A percentile compares a stretch with the other conserved stretches of the same genome.
These are phyloP conservation scores for Vigna nakashimae DNA, from an alignment of 306 rosid species.

Conservation along the genomic window DNA sequence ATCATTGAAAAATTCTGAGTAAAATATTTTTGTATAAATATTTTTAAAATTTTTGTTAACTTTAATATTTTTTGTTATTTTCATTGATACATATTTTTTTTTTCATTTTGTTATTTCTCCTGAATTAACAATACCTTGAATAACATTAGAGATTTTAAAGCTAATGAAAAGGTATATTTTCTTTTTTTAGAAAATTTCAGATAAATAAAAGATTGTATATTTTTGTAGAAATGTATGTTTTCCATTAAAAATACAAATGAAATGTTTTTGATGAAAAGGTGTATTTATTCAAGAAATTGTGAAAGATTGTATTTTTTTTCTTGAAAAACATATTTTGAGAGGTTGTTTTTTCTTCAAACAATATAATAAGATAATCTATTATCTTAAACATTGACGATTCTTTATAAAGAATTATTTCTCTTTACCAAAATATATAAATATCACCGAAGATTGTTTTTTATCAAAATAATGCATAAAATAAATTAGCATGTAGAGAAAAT, in stretches of 20 bases:
- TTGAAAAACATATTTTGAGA: too few species aligned
- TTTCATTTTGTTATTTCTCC: background rate
- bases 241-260: too few species aligned
- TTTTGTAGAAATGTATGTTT: background rate
- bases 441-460: too few species aligned
- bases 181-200: background rate
- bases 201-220: background rate
- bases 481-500: background rate
- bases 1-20: background rate
- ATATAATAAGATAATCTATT: too few species aligned
- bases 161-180: too few species aligned
- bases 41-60: background rate
- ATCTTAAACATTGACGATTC: too few species aligned
- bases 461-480: too few species aligned
- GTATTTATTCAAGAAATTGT: background rate
- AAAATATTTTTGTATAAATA: background rate
- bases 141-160: background rate
- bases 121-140: background rate
- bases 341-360: too few species aligned
- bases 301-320: too few species aligned
- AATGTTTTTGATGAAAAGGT: background rate
- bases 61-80: background rate
- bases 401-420: background rate
- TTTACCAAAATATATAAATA: too few species aligned
- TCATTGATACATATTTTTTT: background rate